Conservation (phyloP, 441 rosid genomes). For the Oxalis stricta region DNA sequence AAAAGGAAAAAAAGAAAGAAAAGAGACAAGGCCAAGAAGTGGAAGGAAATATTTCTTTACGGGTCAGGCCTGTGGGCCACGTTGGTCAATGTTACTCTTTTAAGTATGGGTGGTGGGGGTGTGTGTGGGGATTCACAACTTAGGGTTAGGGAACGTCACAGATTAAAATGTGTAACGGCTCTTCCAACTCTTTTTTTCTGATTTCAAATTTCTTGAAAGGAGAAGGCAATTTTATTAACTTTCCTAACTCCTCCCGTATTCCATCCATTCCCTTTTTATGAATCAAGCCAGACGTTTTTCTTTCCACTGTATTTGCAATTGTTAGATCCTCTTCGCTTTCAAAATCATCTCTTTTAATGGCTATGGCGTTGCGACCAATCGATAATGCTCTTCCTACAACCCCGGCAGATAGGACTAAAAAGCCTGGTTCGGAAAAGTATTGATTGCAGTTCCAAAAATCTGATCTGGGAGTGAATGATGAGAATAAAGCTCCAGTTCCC, state of each 20-base stretch:
- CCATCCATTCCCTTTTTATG: background rate
- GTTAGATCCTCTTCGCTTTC: constrained; percentile 6
- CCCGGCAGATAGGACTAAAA: constrained; percentile 54
- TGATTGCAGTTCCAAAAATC: constrained; percentile 19
- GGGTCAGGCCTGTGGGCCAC: too few relatives aligned
- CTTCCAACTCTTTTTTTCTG: constrained; percentile 11
- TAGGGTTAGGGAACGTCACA: too few relatives aligned
- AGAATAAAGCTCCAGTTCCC: constrained; percentile 49
- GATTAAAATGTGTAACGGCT: constrained; percentile 18
- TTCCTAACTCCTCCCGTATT: background rate
- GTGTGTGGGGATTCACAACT: too few relatives aligned
- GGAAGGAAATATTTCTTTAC: too few relatives aligned
- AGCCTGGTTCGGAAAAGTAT: constrained; percentile 42
- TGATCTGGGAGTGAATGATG: constrained; percentile 31
- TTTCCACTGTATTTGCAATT: background rate
- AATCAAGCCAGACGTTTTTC: too few relatives aligned
- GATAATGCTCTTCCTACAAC: constrained; percentile 55
- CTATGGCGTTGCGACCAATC: constrained; percentile 75
- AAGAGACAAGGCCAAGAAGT: too few relatives aligned
- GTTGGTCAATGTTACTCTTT: too few relatives aligned
- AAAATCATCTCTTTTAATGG: background rate
- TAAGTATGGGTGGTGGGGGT: too few relatives aligned
- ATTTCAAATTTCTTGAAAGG: constrained; percentile 13
- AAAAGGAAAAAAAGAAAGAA: too few relatives aligned
- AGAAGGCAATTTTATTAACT: background rate